Evolutionary conservation across 208 protist genomes (phyloP).

Genomic region (Acanthamoeba rhysodes): DNA sequence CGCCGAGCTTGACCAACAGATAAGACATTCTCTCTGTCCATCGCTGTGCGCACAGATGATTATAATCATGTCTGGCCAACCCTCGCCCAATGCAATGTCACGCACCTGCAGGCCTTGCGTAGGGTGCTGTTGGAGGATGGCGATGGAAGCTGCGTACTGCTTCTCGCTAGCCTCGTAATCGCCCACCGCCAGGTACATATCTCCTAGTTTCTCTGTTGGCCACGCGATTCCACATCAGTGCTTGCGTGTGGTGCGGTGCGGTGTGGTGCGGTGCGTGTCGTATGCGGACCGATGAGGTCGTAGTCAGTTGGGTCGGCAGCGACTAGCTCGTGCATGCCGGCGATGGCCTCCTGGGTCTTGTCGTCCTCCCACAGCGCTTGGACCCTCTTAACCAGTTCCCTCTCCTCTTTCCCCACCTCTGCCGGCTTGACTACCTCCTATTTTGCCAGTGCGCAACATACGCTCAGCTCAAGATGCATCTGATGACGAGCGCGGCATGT

Average conservation of each 20-base stretch:
- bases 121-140: background rate
- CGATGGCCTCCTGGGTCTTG: conserved; percentile 50
- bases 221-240: background rate
- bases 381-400: background rate
- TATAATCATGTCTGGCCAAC: background rate
- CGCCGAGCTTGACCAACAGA: conserved; percentile 51
- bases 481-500: no score
- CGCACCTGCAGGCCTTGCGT: background rate
- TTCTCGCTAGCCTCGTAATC: background rate
- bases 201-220: conserved; percentile 3
- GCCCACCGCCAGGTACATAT: conserved; percentile 61
- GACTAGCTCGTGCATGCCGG: conserved; percentile 15
- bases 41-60: background rate
- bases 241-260: background rate
- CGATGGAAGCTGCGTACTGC: background rate
- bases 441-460: background rate
- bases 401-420: background rate
- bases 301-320: background rate
- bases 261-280: background rate
- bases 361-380: conserved; percentile 37
- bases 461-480: no score
- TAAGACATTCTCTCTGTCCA: background rate
- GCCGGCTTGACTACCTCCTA: background rate
- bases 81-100: background rate
- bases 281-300: background rate